Evolutionary conservation across 2,329 filamentous ascomycete genomes (phyloP).

Genomic region (Dendryphion nanum): DNA sequence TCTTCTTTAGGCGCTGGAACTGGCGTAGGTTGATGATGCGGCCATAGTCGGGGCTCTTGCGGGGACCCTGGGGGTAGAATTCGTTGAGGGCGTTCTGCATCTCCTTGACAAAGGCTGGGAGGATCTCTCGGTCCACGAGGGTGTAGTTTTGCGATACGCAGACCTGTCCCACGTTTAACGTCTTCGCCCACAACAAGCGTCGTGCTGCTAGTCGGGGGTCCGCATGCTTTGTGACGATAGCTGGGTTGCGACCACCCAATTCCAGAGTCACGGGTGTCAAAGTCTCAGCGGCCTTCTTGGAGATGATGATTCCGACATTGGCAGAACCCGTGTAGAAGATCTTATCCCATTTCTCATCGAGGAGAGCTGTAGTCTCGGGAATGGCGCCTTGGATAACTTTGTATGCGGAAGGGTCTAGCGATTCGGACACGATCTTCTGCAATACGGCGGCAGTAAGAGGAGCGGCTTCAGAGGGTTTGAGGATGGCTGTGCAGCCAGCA

Average conservation of each 20-base stretch:
- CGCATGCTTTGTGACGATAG: conserved; percentile 82
- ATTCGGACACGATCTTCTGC: conserved; percentile 72
- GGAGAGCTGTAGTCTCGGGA: conserved; percentile 74
- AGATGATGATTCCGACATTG: conserved; percentile 63
- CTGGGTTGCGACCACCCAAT: conserved; percentile 87
- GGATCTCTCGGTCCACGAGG: conserved; percentile 72
- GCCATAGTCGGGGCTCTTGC: conserved; percentile 72
- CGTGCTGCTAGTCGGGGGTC: conserved; percentile 78
- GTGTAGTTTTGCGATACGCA: conserved; percentile 94
- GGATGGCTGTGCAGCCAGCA: conserved; percentile 81
- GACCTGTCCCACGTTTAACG: conserved; percentile 81
- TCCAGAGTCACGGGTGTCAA: conserved; percentile 83
- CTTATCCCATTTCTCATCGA: conserved; percentile 94
- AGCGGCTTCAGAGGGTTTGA: conserved; percentile 88
- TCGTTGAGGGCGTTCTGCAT: conserved; percentile 69
- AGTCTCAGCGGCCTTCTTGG: conserved; percentile 54
- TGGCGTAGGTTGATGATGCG: conserved; percentile 79
- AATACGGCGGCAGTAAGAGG: conserved; percentile 75
- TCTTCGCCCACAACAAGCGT: conserved; percentile 86
- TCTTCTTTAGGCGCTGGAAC: conserved; percentile 80
- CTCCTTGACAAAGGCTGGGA: conserved; percentile 70
- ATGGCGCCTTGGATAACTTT: conserved; percentile 76
- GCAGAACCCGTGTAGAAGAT: conserved; percentile 92
- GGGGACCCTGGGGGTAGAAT: conserved; percentile 82
- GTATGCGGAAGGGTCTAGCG: conserved; percentile 76